Evolutionary conservation across 2,329 filamentous ascomycete species (phyloP).

Genomic region (Cladosporium austrohemisphaericum): DNA sequence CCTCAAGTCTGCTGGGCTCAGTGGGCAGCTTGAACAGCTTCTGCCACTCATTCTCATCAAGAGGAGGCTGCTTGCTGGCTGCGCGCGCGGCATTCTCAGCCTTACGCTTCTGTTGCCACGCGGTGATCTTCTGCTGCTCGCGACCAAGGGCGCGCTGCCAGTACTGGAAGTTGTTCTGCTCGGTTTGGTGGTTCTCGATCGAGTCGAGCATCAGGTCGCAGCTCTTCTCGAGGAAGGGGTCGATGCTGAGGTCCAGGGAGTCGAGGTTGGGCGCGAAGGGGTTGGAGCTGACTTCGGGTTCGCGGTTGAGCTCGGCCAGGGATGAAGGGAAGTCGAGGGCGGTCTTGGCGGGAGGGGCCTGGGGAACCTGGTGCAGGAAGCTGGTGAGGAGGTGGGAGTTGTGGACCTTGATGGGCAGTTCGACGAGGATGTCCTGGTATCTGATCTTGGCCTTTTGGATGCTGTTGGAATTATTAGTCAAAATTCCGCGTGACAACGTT

Average conservation of each 20-base stretch:
- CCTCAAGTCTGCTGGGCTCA: slow-evolving; percentile 88
- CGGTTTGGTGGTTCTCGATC: slow-evolving; percentile 96
- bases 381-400: slow-evolving; percentile 96
- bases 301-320: slow-evolving; percentile 70
- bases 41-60: slow-evolving; percentile 98
- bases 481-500: not conserved
- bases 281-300: slow-evolving; percentile 53
- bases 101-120: slow-evolving; percentile 96
- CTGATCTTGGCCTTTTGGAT: slow-evolving; percentile 91
- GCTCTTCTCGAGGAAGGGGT: slow-evolving; percentile 97
- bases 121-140: slow-evolving; percentile 93
- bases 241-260: slow-evolving; percentile 84
- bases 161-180: slow-evolving; percentile 98
- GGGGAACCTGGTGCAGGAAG: slow-evolving; percentile 87
- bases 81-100: slow-evolving; percentile 84
- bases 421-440: slow-evolving; percentile 89
- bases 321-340: slow-evolving; percentile 74
- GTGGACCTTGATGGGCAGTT: slow-evolving; percentile 85
- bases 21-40: slow-evolving; percentile 95
- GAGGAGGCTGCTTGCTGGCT: slow-evolving; percentile 79
- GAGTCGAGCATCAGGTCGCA: slow-evolving; percentile 93
- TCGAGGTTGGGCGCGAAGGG: slow-evolving; percentile 87
- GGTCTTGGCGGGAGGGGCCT: slow-evolving; percentile 53
- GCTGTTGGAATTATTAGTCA: slow-evolving; percentile 47
- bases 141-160: slow-evolving; percentile 91